phyloP scores from a whole-genome alignment of 148 eudicot genomes.

The Heliosperma pusillum region DNA sequence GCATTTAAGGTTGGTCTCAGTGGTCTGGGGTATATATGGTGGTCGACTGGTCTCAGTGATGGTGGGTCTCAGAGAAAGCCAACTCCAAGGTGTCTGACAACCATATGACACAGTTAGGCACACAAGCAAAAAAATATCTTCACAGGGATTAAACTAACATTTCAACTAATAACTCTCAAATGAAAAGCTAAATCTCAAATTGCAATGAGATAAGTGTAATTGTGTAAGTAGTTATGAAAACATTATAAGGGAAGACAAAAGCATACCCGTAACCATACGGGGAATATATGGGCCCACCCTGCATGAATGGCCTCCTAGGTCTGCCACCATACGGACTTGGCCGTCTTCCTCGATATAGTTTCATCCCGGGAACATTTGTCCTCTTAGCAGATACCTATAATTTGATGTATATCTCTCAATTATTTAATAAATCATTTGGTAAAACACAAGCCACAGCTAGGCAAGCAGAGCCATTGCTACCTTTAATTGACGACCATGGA shows the following conservation, averaged over 20 bases:
- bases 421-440: not conserved
- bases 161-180: not conserved
- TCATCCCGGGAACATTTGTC: constrained; percentile 78
- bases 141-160: not conserved
- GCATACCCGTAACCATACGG: constrained; percentile 78
- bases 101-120: too few relatives aligned
- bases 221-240: not conserved
- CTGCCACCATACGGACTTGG: constrained; percentile 52
- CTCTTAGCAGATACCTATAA: constrained; percentile 65
- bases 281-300: constrained; percentile 48
- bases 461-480: constrained; percentile 22
- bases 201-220: not conserved
- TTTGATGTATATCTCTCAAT: not conserved
- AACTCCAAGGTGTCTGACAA: too few relatives aligned
- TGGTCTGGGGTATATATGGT: too few relatives aligned
- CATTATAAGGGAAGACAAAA: constrained; percentile 5
- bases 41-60: too few relatives aligned
- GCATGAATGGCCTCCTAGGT: constrained; percentile 64
- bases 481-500: constrained; percentile 75
- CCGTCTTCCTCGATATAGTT: constrained; percentile 61
- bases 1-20: too few relatives aligned
- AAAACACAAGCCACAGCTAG: not conserved
- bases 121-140: too few relatives aligned
- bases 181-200: not conserved
- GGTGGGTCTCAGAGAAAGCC: too few relatives aligned